Base-by-base conservation (phyloP, 106 monocot species). In the Dendrobium catenatum region DNA sequence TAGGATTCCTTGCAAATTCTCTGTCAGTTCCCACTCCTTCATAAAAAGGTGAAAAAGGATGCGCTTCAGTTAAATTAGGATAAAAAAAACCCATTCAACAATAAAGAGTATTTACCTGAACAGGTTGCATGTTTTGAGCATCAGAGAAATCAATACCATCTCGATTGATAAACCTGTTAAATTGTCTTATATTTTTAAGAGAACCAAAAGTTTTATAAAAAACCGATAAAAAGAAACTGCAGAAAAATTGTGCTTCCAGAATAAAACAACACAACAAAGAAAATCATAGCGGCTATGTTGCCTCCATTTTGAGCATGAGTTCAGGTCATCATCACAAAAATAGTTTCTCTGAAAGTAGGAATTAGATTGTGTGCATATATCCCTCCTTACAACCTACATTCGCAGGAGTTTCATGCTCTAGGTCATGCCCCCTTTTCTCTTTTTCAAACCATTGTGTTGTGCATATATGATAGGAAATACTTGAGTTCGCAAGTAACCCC, bases 71-170 rank as follows among this genome's bases (percentile, higher is more conserved):
- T 37, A 70, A 40, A n/a, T 55, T 17, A 70, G 55, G 13, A 19
- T 20, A 46, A 11, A 76, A n/a, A 76, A 74, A 2, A 9, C 10
- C 55, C 26, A 72, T 42, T 79, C 0, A 33, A 55, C 0, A 41
- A 58, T 42, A 22, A 70, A 70, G 31, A 70, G 79, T 37, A 83
- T 24, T 78, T 83, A 99, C 99, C 99, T 99, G 99, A 78, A 95
- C 82, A 81, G 95, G 81, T 82, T 93, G 95, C 93, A 93, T 99
- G 80, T 79, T 91, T 59, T 95, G 91, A 73, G 93, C 99, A 99
- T 99, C 99, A 87, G 93, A 88, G 79, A 99, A 99, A 74, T 99
- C 98, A 80, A 99, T 99, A 75, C 91, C 93, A 74, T 99, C 98
- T 68, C 91, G 84, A 81, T 95, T 99, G 47, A 91, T 95, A 78